Base-by-base conservation (phyloP, 2,329 filamentous ascomycete species). In the Penicillium freii region DNA sequence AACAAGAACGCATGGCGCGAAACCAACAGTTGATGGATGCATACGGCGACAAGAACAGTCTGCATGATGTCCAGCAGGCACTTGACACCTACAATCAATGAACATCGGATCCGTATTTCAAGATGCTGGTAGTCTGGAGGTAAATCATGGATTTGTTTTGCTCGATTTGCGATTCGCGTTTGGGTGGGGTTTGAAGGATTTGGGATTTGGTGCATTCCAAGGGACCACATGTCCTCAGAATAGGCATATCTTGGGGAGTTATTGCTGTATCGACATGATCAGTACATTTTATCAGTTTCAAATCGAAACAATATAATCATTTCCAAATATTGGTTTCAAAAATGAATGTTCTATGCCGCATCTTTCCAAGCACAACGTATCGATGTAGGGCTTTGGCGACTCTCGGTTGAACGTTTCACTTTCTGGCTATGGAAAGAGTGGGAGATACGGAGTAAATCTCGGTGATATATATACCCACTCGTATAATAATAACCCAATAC, bases 1-100 rank as follows among this genome's bases (percentile, higher is more conserved):
- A 73, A 56, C 62, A 75, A 58, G 62, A 73, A 49, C 62, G 73
- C 2, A 67, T 73, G 1, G 71, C 73, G 27, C 71, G 66, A 51
- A 77, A 78, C 53, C 67, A 68, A 46, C 65, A 71, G 5, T 61
- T 80, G n/a, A 75, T 79, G 72, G 76, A 80, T 36, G 76, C 78
- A 2, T 80, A 80, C 53, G 78, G 78, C 13, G 75, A 75, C 51
- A 75, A 78, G 59, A 72, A 71, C 13, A 78, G 72, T 45, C 56
- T 80, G 46, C 67, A 73, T 25, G 77, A 80, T 64, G 62, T 80
- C n/a, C 69, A 78, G 60, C 69, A 75, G 38, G 78, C 78, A 17
- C 68, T 80, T 65, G 70, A 78, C 34, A 68, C 75, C 29, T 80
- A 80, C 46, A 74, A 77, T 6, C 73, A 73, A 62, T 79, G 43